These are phyloP conservation scores for Chamaecyparis obtusa DNA, from an alignment of 75 land plant genomes.

Conservation along the genomic window DNA sequence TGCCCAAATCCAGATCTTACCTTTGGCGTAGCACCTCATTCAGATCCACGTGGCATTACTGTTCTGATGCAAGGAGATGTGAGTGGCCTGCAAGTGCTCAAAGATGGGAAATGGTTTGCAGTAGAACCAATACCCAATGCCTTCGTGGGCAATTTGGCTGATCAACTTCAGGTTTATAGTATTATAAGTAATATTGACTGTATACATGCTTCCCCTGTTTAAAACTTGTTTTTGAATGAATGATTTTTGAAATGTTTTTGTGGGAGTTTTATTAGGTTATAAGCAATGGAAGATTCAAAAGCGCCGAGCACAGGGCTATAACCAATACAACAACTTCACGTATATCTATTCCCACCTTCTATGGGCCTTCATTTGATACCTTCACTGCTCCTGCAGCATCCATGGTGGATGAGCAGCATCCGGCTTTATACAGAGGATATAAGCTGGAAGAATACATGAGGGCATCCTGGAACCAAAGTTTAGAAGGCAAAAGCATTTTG, in stretches of 20 bases:
- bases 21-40: not conserved
- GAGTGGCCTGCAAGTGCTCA: too few relatives aligned
- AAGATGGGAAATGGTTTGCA: too few relatives aligned
- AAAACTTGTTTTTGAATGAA: not conserved
- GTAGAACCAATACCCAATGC: slow-evolving; percentile 9
- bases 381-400: slow-evolving; percentile 34
- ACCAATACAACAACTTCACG: slow-evolving; percentile 29
- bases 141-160: not conserved
- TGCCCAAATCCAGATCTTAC: slow-evolving; percentile 74
- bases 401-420: slow-evolving; percentile 27
- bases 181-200: not conserved
- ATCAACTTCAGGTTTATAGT: not conserved
- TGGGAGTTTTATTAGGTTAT: slow-evolving; percentile 10
- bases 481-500: too few relatives aligned
- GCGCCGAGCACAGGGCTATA: slow-evolving; percentile 46
- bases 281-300: slow-evolving; percentile 56
- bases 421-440: not conserved
- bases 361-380: slow-evolving; percentile 47
- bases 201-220: too few relatives aligned
- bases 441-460: too few relatives aligned
- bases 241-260: not conserved
- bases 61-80: too few relatives aligned
- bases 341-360: slow-evolving; percentile 60
- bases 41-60: too few relatives aligned
- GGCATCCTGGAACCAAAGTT: too few relatives aligned